phyloP scores from a whole-genome alignment of 345 rosid species.

The Aurinia saxatilis region DNA sequence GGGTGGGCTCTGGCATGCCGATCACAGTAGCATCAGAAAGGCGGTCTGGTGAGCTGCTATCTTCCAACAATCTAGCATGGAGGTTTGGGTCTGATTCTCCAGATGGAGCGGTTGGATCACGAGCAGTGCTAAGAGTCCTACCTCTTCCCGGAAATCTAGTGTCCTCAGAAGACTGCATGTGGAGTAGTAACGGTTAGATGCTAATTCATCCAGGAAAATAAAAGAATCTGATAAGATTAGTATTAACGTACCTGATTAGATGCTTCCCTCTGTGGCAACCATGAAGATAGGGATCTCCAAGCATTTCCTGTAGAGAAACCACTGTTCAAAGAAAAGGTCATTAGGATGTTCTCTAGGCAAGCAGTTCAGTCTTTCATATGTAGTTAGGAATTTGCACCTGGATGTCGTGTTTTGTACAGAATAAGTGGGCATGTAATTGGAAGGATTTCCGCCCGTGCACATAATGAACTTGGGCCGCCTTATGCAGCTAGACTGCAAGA shows the following conservation, averaged over 20 bases:
- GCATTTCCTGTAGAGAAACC: conserved; percentile 68
- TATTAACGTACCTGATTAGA: conserved; percentile 44
- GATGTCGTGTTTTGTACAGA: conserved; percentile 49
- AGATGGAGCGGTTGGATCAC: conserved; percentile 34
- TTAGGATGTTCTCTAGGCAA: neutral
- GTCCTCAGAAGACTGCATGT: conserved; percentile 55
- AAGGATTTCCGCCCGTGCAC: conserved; percentile 78
- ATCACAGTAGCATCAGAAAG: conserved; percentile 32
- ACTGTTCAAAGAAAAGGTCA: conserved; percentile 34
- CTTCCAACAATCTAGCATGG: conserved; percentile 75
- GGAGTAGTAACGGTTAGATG: conserved; percentile 6
- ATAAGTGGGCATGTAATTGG: conserved; percentile 65
- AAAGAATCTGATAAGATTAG: neutral
- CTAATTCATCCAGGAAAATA: neutral
- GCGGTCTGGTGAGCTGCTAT: conserved; percentile 33
- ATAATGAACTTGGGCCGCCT: conserved; percentile 84
- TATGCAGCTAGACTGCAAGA: conserved; percentile 62
- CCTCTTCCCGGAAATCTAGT: conserved; percentile 78
- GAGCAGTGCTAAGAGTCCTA: conserved; percentile 54
- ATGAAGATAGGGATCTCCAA: conserved; percentile 79
- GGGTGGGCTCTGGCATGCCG: conserved; percentile 30
- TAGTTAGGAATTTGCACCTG: conserved; percentile 35
- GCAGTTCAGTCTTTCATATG: neutral
- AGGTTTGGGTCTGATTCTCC: conserved; percentile 60
- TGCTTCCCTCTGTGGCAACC: conserved; percentile 78